Base-by-base conservation (phyloP, 371 early-diverging fungal species). In the Lichtheimia ramosa region DNA sequence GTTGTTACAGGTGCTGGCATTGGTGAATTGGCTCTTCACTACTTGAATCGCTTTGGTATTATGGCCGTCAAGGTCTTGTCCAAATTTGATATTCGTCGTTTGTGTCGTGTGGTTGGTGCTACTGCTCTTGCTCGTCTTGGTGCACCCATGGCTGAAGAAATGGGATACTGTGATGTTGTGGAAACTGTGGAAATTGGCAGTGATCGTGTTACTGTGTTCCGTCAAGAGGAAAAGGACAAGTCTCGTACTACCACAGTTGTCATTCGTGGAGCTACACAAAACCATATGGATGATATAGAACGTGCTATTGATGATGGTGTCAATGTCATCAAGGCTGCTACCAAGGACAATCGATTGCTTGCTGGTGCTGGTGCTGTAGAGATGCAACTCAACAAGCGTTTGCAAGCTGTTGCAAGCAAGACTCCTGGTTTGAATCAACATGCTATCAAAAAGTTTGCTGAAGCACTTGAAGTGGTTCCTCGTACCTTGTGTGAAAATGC, bases 251-350 rank as follows among this genome's bases (percentile, higher is more conserved):
- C 95, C 40, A 98, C 99, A 15, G 93, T 99, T 69, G 94, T 99
- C 24, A 83, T 99, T 46, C 93, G 99, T 67, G 99, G 99, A 56
- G 96, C 95, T 5, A 99, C 99, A n/a, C 91, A 89, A 74, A 98
- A 98, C 81, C 82, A 89, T 63, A 83, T 99, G 73, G 99, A 98
- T 65, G 99, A 99, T 77, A 83, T 98, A 56, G 99, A 99, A 77
- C 92, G 99, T 60, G 97, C 98, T 27, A 82, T 99, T 28, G 97
- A 99, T 76, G 99, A 98, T 66, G 99, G 97, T 74, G 94, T 99
- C 59, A 98, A 97, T 70, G 88, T 90, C 43, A 89, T 99, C 63
- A 99, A 98, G 83, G 93, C 98, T 54, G 83, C 93, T 49, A 89
- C 92, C 39, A 92, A 92, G 72, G 95, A 97, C 70, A 75, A 81